Evolutionary conservation across 2,329 filamentous ascomycete species (phyloP).

Genomic region (Helotiales sp.): DNA sequence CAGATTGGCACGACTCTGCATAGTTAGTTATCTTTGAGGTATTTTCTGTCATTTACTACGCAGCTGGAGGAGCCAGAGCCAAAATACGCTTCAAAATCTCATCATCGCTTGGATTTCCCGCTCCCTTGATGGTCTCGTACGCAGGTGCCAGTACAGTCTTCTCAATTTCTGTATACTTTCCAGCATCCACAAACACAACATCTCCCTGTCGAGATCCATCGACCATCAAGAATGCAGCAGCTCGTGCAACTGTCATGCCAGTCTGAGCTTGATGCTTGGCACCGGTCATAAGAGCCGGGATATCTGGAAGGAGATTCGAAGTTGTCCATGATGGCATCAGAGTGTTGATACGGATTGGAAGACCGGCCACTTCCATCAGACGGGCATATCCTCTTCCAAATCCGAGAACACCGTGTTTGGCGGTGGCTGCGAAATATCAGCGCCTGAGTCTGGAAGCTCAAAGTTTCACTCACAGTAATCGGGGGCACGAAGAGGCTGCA

Average conservation of each 20-base stretch:
- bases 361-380: slow-evolving; percentile 43
- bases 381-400: slow-evolving; percentile 54
- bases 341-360: slow-evolving; percentile 60
- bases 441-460: too few relatives aligned
- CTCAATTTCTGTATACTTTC: slow-evolving; percentile 59
- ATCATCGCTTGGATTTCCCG: slow-evolving; percentile 45
- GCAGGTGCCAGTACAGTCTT: slow-evolving; percentile 48
- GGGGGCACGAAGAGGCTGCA: slow-evolving; percentile 55
- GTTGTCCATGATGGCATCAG: slow-evolving; percentile 61
- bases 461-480: slow-evolving; percentile 55
- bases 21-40: slow-evolving; percentile 42
- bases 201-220: slow-evolving; percentile 55
- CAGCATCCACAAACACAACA: slow-evolving; percentile 55
- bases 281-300: slow-evolving; percentile 46
- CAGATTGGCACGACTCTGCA: slow-evolving; percentile 45
- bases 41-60: neutral
- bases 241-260: slow-evolving; percentile 53
- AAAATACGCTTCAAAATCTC: slow-evolving; percentile 42
- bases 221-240: slow-evolving; percentile 55
- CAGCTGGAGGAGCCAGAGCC: neutral
- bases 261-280: slow-evolving; percentile 51
- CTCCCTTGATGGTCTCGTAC: slow-evolving; percentile 43
- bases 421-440: slow-evolving; percentile 45
- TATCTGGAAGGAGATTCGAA: slow-evolving; percentile 52
- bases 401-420: slow-evolving; percentile 61